A percentile compares a stretch with the other conserved stretches of the same genome.
Evolutionary conservation across 2,329 filamentous ascomycete genomes (phyloP).

Genomic region (Zalaria obscura): DNA sequence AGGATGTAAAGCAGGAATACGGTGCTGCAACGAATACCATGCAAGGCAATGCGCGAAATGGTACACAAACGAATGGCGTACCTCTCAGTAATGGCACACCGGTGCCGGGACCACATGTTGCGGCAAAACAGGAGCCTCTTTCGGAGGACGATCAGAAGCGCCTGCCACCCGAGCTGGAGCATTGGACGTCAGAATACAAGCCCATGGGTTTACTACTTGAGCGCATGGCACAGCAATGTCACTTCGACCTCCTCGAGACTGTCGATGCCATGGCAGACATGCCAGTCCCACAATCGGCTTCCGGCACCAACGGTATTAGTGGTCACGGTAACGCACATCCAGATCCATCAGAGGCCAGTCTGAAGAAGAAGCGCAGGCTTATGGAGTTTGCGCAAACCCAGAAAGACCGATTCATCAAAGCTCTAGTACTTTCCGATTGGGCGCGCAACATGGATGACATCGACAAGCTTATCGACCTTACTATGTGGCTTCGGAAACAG

Average conservation of each 20-base stretch:
- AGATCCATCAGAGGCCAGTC: conserved; percentile 49
- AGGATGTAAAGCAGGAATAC: conserved; percentile 16
- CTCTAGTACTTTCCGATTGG: conserved; percentile 84
- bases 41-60: too few relatives aligned
- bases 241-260: conserved; percentile 59
- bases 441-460: conserved; percentile 65
- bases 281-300: conserved; percentile 35
- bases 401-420: conserved; percentile 83
- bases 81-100: conserved; percentile 4
- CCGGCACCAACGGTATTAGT: conserved; percentile 23
- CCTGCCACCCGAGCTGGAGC: conserved; percentile 39
- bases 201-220: conserved; percentile 61
- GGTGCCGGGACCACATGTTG: conserved; percentile 10
- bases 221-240: conserved; percentile 69
- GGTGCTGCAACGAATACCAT: too few relatives aligned
- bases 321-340: conserved; percentile 23
- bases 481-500: conserved; percentile 47
- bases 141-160: conserved; percentile 5
- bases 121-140: conserved; percentile 7
- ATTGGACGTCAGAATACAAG: conserved; percentile 62
- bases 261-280: conserved; percentile 56
- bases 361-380: conserved; percentile 61
- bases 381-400: conserved; percentile 66
- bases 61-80: too few relatives aligned
- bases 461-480: conserved; percentile 77